Conservation (phyloP, 441 rosid species). For the Arabidopsis lyrata region DNA sequence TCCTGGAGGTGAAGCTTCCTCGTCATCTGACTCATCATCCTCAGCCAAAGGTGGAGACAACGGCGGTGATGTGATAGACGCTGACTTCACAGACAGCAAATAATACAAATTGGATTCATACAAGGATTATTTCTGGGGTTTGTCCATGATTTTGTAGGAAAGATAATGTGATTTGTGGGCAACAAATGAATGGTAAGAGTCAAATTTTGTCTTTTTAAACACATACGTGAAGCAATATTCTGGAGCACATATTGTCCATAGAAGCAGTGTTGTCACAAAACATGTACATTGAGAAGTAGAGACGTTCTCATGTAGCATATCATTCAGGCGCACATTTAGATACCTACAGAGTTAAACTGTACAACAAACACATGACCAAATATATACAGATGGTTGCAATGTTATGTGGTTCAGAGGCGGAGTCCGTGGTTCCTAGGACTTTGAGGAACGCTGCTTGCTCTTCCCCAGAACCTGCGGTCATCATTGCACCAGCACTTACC, state of each 20-base stretch:
- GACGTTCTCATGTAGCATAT: neutral
- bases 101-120: slow-evolving; percentile 21
- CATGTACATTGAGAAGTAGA: slow-evolving; percentile 4
- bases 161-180: slow-evolving; percentile 10
- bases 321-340: neutral
- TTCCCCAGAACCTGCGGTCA: slow-evolving; percentile 37
- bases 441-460: slow-evolving; percentile 57
- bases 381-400: neutral
- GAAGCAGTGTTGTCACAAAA: slow-evolving; percentile 14
- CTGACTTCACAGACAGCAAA: slow-evolving; percentile 81
- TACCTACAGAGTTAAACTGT: neutral
- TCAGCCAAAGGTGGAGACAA: slow-evolving; percentile 61
- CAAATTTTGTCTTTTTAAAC: neutral
- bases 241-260: neutral
- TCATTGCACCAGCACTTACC: slow-evolving; percentile 29
- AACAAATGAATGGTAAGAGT: slow-evolving; percentile 8
- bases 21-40: slow-evolving; percentile 50
- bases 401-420: slow-evolving; percentile 20
- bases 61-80: slow-evolving; percentile 79
- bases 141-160: slow-evolving; percentile 12
- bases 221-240: neutral
- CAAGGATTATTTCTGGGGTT: neutral
- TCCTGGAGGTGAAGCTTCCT: slow-evolving; percentile 48
- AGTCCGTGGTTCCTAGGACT: slow-evolving; percentile 53
- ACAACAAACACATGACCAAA: slow-evolving; percentile 28